phyloP scores from a whole-genome alignment of 345 rosid species.

The Populus pruinosa region DNA sequence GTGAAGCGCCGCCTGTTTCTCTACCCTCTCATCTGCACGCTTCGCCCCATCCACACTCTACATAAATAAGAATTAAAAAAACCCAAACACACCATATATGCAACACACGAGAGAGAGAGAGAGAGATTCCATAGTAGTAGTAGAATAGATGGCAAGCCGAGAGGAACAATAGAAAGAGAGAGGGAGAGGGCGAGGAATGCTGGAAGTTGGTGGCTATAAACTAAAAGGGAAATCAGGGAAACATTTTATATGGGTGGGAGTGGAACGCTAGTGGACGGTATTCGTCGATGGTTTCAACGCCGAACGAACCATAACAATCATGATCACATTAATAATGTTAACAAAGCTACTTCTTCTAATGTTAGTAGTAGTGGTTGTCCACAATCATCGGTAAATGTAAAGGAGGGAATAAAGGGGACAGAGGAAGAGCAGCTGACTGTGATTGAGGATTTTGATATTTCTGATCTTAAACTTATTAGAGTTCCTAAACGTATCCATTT shows the following conservation, averaged over 20 bases:
- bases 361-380: constrained; percentile 27
- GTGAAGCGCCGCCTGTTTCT: not conserved
- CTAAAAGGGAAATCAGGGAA: not conserved
- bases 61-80: not conserved
- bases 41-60: not conserved
- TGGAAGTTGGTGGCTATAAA: not conserved
- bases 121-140: not conserved
- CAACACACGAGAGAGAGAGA: no score
- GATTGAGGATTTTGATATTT: constrained; percentile 52
- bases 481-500: constrained; percentile 58
- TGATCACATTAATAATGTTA: constrained; percentile 14
- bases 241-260: constrained; percentile 53
- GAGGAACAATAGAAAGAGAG: not conserved
- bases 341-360: not conserved
- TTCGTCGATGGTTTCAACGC: constrained; percentile 91
- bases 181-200: not conserved
- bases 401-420: constrained; percentile 16
- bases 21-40: not conserved
- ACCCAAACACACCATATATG: not conserved
- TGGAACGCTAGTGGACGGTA: constrained; percentile 72
- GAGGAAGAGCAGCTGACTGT: constrained; percentile 21
- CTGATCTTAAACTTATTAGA: constrained; percentile 41
- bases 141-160: not conserved
- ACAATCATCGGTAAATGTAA: constrained; percentile 31
- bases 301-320: constrained; percentile 16